Conservation (phyloP, 2,329 filamentous ascomycete species). For the Cladorrhinum sp. region DNA sequence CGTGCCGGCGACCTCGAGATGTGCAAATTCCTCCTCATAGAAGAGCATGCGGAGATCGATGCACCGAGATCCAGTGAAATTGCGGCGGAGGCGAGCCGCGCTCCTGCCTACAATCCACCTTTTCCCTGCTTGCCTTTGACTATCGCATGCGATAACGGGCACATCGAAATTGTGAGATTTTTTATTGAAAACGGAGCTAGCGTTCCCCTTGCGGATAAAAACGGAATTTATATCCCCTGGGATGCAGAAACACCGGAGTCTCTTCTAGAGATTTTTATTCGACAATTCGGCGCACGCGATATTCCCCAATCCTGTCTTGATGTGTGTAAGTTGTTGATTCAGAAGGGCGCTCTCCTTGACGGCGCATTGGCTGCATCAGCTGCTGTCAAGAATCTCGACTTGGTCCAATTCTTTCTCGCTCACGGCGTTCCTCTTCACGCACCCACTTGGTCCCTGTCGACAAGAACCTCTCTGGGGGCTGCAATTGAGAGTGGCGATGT, state of each 20-base stretch:
- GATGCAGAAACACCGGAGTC: neutral
- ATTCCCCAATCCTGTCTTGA: neutral
- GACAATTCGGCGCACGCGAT: neutral
- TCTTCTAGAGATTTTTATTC: neutral
- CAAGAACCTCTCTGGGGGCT: neutral
- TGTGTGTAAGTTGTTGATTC: neutral
- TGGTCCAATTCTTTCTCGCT: conserved; percentile 1
- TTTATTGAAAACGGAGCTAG: neutral
- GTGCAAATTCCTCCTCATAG: neutral
- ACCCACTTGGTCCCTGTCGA: neutral
- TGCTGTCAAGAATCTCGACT: neutral
- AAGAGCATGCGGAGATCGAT: neutral
- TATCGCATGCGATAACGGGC: conserved; percentile 4
- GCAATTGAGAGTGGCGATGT: conserved; percentile 8
- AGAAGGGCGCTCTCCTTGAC: neutral
- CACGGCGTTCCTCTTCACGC: neutral
- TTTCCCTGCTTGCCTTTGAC: neutral
- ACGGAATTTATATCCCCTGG: neutral
- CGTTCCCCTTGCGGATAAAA: conserved; percentile 1
- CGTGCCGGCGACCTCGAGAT: neutral
- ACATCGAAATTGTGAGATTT: neutral
- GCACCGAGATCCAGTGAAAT: neutral
- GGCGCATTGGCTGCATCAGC: neutral
- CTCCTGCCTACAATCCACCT: neutral
- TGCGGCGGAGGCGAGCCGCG: neutral